These are phyloP conservation scores for Cardamine occulta DNA, from an alignment of 345 rosid species.

Conservation along the genomic window DNA sequence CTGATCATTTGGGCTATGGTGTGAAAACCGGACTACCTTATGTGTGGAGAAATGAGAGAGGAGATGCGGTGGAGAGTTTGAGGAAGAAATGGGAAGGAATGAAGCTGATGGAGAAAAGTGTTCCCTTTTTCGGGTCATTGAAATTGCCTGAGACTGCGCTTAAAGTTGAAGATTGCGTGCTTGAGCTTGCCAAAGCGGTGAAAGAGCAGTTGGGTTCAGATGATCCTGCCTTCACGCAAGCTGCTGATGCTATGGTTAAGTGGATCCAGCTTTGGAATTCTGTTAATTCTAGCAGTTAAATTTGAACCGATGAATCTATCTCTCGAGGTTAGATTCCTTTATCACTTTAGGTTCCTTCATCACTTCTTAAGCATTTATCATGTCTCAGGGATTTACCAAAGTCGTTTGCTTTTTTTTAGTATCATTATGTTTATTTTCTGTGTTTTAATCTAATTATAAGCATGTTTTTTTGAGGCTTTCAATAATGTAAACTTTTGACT, in stretches of 20 bases:
- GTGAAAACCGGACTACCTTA: constrained; percentile 91
- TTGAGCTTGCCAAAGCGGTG: constrained; percentile 65
- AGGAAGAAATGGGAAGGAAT: constrained; percentile 98
- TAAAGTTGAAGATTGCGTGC: constrained; percentile 70
- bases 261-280: constrained; percentile 81
- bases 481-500: constrained; percentile 38
- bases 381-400: constrained; percentile 23
- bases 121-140: constrained; percentile 78
- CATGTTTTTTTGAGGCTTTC: constrained; percentile 34
- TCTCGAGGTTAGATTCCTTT: constrained; percentile 39
- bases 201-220: constrained; percentile 66
- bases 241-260: constrained; percentile 73
- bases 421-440: constrained; percentile 29
- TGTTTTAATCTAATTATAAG: constrained; percentile 25
- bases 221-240: constrained; percentile 67
- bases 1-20: constrained; percentile 85
- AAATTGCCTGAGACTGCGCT: constrained; percentile 58
- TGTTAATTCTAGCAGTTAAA: constrained; percentile 49
- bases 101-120: constrained; percentile 90
- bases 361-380: constrained; percentile 26
- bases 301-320: constrained; percentile 8
- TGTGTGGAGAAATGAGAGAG: constrained; percentile 88
- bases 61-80: constrained; percentile 75
- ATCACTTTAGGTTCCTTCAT: constrained; percentile 19
- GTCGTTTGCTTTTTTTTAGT: constrained; percentile 9